A percentile compares a stretch with the other conserved stretches of the same genome.
Conservation (phyloP, 768 basidiomycete genomes). For the Russula ochroleuca region DNA sequence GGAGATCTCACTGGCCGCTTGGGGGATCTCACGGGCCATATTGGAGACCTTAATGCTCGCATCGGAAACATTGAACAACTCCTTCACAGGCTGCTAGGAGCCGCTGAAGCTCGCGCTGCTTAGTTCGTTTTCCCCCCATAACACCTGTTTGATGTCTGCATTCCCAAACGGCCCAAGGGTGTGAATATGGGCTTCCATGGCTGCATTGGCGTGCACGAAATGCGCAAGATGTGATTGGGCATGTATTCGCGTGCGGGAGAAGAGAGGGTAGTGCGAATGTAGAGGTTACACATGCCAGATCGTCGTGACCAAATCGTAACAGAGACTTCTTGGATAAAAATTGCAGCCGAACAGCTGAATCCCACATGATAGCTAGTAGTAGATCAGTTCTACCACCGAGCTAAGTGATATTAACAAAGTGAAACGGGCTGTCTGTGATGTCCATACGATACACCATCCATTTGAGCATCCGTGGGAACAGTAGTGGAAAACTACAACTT, state of each 20-base stretch:
- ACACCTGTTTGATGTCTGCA: background rate
- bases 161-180: background rate
- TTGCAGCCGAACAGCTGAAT: background rate
- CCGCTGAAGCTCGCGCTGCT: background rate
- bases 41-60: no score
- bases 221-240: no score
- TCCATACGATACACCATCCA: background rate
- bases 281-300: background rate
- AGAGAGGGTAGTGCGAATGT: no score
- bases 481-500: conserved; percentile 11
- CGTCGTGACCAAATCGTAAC: background rate
- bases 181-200: background rate
- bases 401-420: background rate
- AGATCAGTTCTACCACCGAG: background rate
- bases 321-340: background rate
- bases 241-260: no score
- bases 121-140: background rate
- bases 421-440: background rate
- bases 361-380: background rate
- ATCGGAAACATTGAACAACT: conserved; percentile 2
- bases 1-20: no score
- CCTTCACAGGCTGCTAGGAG: background rate
- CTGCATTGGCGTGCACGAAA: no score
- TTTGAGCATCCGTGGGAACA: background rate
- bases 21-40: no score